Evolutionary conservation across 164 flowering plant genomes (phyloP).

Genomic region (Brasenia schreberi): DNA sequence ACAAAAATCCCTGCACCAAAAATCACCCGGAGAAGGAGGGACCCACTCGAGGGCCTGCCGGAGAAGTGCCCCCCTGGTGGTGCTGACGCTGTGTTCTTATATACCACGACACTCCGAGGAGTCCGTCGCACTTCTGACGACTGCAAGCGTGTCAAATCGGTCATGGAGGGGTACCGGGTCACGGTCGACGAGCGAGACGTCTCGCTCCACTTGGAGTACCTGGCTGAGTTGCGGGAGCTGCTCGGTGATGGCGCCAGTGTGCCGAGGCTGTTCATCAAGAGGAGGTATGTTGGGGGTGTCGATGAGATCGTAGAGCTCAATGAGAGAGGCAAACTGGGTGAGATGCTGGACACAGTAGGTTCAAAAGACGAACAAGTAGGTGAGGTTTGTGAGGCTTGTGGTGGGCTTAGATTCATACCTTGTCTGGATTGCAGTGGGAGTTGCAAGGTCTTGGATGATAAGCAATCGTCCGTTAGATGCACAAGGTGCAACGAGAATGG

Average conservation of each 20-base stretch:
- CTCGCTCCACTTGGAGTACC: conserved; percentile 54
- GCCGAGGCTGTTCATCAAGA: conserved; percentile 84
- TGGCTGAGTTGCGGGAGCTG: conserved; percentile 45
- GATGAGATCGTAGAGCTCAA: conserved; percentile 64
- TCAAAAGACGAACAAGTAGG: conserved; percentile 30
- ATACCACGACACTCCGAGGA: conserved; percentile 85
- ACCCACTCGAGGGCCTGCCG: conserved; percentile 60
- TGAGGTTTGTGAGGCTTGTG: conserved; percentile 74
- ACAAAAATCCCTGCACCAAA: conserved; percentile 29
- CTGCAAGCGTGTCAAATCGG: conserved; percentile 34
- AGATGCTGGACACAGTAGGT: conserved; percentile 33
- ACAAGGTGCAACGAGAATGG: conserved; percentile 83
- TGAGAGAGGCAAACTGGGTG: conserved; percentile 54
- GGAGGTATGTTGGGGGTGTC: conserved; percentile 79
- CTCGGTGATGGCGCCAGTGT: conserved; percentile 38
- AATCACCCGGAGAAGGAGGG: conserved; percentile 16
- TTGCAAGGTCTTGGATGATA: conserved; percentile 50
- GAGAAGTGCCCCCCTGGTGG: conserved; percentile 84
- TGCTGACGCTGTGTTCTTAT: conserved; percentile 46
- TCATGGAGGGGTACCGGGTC: conserved; percentile 49
- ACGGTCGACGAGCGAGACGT: conserved; percentile 82
- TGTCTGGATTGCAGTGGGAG: conserved; percentile 91
- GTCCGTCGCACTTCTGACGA: conserved; percentile 80
- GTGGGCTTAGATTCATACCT: conserved; percentile 77
- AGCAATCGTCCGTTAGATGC: conserved; percentile 40